Base-by-base conservation (phyloP, 176 grass and related monocot species). In the Oryza coarctata region DNA sequence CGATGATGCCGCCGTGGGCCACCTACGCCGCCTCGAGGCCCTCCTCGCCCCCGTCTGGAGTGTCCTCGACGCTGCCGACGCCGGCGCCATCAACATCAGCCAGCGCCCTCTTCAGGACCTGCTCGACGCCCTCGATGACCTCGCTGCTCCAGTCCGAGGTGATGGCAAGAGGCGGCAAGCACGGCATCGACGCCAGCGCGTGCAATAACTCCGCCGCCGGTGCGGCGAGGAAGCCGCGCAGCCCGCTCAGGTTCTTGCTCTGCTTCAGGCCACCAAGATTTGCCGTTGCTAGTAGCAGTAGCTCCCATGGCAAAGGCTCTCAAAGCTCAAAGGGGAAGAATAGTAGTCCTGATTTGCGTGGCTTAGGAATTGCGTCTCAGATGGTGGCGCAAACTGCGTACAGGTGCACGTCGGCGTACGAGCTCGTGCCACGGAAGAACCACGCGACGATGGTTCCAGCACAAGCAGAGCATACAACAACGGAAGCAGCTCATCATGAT, bases 1-100 rank as follows among this genome's bases (percentile, higher is more conserved):
- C 4, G 86, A 88, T 27, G 86, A 57, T 0, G 44, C 74, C 45
- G 67, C 67, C 2, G 11, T 9, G 22, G 86, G 60, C 58, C 80
- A 88, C 74, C 74, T 88, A 26, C 86, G 80, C 32, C 80, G 86
- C 74, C 80, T 88, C 13, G 86, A 88, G 86, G 80, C 58, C 9
- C 74, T 88, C 57, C 86, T 88, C 26, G 33, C 86, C 14, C 13
- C 67, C 20, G 44, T 73, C 18, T 88, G 86, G 80, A 74, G 28
- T n/a, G 20, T 79, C 23, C 86, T 88, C 57, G 86, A 83, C 74
- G 74, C 86, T 20, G 68, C 86, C 2, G 86, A 88, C 80, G 74
- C 80, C 0, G 86, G 86, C 74, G 80, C 86, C 74, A 25, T 88
- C 3, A 80, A 88, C 68, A 1, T 60, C 34, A 49, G 10, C 86